Conservation (phyloP, 768 basidiomycete genomes). For the Chalciporus piperatus region DNA sequence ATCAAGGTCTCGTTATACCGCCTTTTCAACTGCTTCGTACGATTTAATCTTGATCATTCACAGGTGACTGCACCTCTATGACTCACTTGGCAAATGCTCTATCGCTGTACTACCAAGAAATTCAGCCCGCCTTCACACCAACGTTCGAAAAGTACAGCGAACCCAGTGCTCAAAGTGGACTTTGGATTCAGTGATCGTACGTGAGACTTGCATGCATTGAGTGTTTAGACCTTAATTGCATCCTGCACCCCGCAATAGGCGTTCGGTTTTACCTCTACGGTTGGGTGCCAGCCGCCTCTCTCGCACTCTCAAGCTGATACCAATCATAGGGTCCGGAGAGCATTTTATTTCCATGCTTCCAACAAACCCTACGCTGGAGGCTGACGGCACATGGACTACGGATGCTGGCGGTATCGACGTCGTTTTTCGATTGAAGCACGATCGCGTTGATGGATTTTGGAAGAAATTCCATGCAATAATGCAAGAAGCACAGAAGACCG, state of each 20-base stretch:
- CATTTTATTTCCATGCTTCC: slow-evolving; percentile 5
- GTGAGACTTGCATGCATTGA: neutral
- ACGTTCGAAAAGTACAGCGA: slow-evolving; percentile 3
- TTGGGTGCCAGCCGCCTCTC: neutral
- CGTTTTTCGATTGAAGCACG: slow-evolving; percentile 2
- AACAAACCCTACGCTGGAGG: neutral
- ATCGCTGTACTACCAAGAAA: neutral
- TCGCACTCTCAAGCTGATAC: neutral
- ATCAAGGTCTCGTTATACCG: neutral
- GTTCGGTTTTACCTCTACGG: slow-evolving; percentile 3
- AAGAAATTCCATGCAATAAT: neutral
- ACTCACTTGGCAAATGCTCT: neutral
- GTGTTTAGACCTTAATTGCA: neutral
- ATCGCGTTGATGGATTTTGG: slow-evolving; percentile 1
- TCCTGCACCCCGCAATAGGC: neutral
- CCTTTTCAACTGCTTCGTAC: neutral
- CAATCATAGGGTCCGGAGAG: neutral
- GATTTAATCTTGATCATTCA: neutral
- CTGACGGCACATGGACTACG: neutral
- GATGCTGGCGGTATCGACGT: neutral
- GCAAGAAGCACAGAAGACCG: neutral
- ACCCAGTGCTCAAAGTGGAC: too few relatives aligned
- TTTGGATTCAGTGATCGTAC: slow-evolving; percentile 1
- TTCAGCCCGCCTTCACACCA: neutral
- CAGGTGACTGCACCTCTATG: slow-evolving; percentile 6